These are phyloP conservation scores for Entomortierella lignicola DNA, from an alignment of 192 early-diverging fungal genomes.

Conservation along the genomic window DNA sequence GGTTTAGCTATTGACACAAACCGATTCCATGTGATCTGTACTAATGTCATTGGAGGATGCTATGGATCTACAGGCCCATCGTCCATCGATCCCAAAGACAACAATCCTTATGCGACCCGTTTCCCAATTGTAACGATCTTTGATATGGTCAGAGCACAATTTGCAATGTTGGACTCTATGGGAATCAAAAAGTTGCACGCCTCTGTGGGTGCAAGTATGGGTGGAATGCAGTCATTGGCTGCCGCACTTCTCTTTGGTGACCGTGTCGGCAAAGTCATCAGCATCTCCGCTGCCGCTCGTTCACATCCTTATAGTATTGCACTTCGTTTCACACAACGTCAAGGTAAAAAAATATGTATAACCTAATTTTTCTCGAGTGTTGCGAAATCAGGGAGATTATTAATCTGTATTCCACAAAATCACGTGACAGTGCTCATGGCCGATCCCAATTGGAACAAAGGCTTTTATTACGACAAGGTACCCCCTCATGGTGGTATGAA, in stretches of 20 bases:
- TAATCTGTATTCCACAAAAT: constrained; percentile 13
- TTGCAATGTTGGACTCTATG: constrained; percentile 82
- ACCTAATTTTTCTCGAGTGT: neutral
- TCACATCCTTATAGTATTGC: constrained; percentile 98
- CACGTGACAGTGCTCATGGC: constrained; percentile 81
- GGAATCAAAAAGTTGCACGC: constrained; percentile 87
- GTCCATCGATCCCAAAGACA: constrained; percentile 81
- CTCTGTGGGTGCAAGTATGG: constrained; percentile 94
- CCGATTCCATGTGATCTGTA: constrained; percentile 95
- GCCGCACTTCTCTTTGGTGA: constrained; percentile 86
- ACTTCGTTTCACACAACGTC: constrained; percentile 90
- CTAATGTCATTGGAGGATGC: constrained; percentile 96
- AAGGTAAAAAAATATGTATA: constrained; percentile 62
- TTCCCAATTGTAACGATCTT: constrained; percentile 94
- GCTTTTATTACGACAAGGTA: constrained; percentile 90
- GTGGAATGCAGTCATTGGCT: constrained; percentile 94
- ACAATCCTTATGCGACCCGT: constrained; percentile 83
- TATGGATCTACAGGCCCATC: constrained; percentile 95
- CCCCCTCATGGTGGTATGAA: constrained; percentile 96
- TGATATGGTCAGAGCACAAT: constrained; percentile 98
- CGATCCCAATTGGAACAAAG: constrained; percentile 96
- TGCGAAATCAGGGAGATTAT: no score
- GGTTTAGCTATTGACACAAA: constrained; percentile 91
- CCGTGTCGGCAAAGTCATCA: constrained; percentile 82
- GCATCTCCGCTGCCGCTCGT: constrained; percentile 91